phyloP scores from a whole-genome alignment of 2,329 filamentous ascomycete species.

The Penicillium vulpinum region DNA sequence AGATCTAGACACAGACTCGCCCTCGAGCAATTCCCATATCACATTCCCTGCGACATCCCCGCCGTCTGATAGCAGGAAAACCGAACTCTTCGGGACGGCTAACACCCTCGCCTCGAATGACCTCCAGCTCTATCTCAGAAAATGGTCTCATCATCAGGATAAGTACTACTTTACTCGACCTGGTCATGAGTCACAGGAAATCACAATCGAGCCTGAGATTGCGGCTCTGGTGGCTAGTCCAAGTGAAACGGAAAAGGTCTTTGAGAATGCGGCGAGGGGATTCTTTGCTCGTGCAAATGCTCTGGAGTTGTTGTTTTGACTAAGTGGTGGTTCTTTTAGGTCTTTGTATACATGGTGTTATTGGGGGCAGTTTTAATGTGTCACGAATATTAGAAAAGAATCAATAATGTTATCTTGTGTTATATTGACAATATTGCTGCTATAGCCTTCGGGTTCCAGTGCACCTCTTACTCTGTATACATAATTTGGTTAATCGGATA shows the following conservation, averaged over 20 bases:
- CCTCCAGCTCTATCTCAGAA: conserved; percentile 46
- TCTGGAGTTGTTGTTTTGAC: not conserved
- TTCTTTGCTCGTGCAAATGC: not conserved
- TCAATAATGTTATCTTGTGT: not conserved
- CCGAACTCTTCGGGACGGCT: conserved; percentile 17
- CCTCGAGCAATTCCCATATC: conserved; percentile 2
- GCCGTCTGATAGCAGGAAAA: conserved; percentile 20
- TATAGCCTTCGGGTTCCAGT: not conserved
- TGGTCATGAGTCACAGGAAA: conserved; percentile 47
- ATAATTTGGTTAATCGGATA: not conserved
- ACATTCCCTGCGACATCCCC: conserved; percentile 3
- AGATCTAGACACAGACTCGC: not conserved
- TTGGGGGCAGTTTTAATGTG: not conserved
- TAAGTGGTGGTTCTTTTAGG: not conserved
- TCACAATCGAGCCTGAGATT: conserved; percentile 39
- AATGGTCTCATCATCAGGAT: conserved; percentile 49
- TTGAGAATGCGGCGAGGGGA: conserved; percentile 22
- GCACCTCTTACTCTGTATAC: too few relatives aligned
- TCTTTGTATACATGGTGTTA: not conserved
- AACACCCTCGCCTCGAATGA: conserved; percentile 42
- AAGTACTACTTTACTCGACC: conserved; percentile 50
- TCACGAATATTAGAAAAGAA: not conserved
- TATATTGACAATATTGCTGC: not conserved
- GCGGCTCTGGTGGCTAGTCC: conserved; percentile 20
- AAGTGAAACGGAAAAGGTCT: conserved; percentile 15